Evolutionary conservation across 352 stramenopile species (phyloP).

Genomic region (Phytophthora cryptogea): DNA sequence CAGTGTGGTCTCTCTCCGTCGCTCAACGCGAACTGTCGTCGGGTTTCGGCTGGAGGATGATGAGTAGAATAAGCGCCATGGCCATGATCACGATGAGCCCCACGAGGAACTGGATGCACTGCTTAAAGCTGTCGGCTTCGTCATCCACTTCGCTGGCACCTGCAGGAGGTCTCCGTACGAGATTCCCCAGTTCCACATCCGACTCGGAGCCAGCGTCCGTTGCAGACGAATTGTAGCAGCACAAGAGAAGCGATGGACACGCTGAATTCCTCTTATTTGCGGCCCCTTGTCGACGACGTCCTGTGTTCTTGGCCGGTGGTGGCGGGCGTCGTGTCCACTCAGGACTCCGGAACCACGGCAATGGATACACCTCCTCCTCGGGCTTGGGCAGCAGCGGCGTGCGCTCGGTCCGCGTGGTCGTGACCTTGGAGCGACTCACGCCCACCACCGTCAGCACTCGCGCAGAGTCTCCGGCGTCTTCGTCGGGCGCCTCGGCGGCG

Average conservation of each 20-base stretch:
- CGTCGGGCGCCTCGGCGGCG: constrained; percentile 19
- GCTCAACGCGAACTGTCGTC: constrained; percentile 26
- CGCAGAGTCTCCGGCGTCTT: not conserved
- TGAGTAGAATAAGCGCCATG: constrained; percentile 65
- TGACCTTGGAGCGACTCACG: constrained; percentile 24
- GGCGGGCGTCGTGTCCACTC: constrained; percentile 49
- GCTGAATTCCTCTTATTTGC: not conserved
- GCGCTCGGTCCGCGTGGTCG: constrained; percentile 41
- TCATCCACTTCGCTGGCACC: constrained; percentile 17
- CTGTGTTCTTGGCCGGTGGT: constrained; percentile 8
- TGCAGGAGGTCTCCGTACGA: constrained; percentile 25
- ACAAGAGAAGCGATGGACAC: constrained; percentile 12
- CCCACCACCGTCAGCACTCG: constrained; percentile 16
- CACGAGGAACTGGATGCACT: constrained; percentile 77
- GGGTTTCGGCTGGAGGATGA: constrained; percentile 61
- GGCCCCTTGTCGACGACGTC: constrained; percentile 1
- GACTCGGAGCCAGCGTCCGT: constrained; percentile 38
- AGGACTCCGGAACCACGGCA: constrained; percentile 82
- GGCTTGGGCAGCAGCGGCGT: constrained; percentile 51
- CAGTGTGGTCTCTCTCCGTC: not conserved
- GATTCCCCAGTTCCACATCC: constrained; percentile 55
- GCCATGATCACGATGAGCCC: constrained; percentile 73
- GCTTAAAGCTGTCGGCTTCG: constrained; percentile 62
- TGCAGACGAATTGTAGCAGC: constrained; percentile 27
- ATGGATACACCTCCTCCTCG: constrained; percentile 68